A percentile compares a stretch with the other conserved stretches of the same genome.
Evolutionary conservation across 352 stramenopile species (phyloP).

Genomic region (Phytophthora podocarpi): DNA sequence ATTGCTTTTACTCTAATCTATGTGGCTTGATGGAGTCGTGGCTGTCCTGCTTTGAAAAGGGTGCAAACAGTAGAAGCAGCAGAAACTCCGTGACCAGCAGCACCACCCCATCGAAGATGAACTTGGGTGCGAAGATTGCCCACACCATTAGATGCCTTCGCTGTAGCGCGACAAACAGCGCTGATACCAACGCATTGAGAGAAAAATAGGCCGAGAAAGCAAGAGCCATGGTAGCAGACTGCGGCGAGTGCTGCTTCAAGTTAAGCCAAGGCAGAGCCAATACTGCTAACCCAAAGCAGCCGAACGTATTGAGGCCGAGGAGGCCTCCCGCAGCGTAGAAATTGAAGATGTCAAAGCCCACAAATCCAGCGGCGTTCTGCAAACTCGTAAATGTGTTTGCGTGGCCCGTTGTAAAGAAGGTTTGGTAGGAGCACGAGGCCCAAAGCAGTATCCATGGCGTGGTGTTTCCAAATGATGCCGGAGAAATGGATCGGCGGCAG

Average conservation of each 20-base stretch:
- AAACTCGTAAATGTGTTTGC: slow-evolving; percentile 91
- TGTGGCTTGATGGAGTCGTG: slow-evolving; percentile 1
- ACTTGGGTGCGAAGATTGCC: slow-evolving; percentile 93
- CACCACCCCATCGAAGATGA: slow-evolving; percentile 82
- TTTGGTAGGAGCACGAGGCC: slow-evolving; percentile 64
- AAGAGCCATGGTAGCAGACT: slow-evolving; percentile 27
- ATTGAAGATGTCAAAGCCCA: slow-evolving; percentile 88
- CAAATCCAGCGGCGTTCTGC: slow-evolving; percentile 89
- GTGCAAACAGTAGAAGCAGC: slow-evolving; percentile 42
- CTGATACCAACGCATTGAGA: slow-evolving; percentile 72
- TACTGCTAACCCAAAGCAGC: slow-evolving; percentile 59
- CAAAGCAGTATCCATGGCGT: slow-evolving; percentile 61
- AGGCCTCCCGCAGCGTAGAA: slow-evolving; percentile 77
- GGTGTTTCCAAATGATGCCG: neutral
- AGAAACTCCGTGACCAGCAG: slow-evolving; percentile 60
- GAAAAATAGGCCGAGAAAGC: slow-evolving; percentile 53
- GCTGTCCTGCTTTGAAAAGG: slow-evolving; percentile 17
- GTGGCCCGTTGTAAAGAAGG: slow-evolving; percentile 90
- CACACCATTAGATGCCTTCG: slow-evolving; percentile 93
- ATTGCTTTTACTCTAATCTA: slow-evolving; percentile 20
- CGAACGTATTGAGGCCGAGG: slow-evolving; percentile 90
- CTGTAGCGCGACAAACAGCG: slow-evolving; percentile 84
- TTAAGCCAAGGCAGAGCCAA: slow-evolving; percentile 43
- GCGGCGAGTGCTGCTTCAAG: slow-evolving; percentile 4
- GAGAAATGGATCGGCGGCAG: slow-evolving; percentile 11